These are phyloP conservation scores for Colletotrichum sp. DNA, from an alignment of 2,329 filamentous ascomycete species.

Conservation along the genomic window DNA sequence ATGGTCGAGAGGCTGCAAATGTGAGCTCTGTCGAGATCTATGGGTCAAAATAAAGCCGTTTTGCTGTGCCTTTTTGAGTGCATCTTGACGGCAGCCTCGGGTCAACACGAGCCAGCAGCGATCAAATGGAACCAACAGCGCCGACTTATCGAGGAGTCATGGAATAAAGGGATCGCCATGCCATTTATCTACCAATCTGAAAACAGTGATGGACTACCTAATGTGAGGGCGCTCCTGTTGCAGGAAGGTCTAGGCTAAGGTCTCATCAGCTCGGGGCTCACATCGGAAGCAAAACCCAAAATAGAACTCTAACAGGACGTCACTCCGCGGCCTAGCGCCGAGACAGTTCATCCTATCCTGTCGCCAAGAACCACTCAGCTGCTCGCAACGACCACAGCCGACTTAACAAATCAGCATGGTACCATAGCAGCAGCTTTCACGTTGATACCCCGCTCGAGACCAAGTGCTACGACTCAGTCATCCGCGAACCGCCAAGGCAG, in stretches of 20 bases:
- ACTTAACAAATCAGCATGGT: background rate
- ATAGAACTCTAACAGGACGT: background rate
- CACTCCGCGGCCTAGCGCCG: background rate
- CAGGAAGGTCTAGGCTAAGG: background rate
- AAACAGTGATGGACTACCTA: background rate
- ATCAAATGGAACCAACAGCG: background rate
- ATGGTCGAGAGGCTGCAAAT: background rate
- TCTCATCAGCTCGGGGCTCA: background rate
- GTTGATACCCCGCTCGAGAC: background rate
- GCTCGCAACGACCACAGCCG: background rate
- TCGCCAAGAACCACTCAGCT: background rate
- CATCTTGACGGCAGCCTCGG: background rate
- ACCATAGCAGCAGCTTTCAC: background rate
- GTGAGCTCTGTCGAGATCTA: background rate
- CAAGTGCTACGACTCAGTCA: background rate
- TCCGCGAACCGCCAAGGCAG: background rate
- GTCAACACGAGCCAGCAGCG: background rate
- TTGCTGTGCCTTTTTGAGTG: background rate
- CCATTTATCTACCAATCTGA: background rate
- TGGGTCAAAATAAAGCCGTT: background rate
- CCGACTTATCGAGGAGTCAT: background rate
- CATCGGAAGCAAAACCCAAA: background rate
- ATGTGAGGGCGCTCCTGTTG: rapidly evolving
- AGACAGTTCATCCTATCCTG: background rate
- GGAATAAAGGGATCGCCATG: background rate